Evolutionary conservation across 257 asterid species (phyloP).

Genomic region (Capsicum chinense): DNA sequence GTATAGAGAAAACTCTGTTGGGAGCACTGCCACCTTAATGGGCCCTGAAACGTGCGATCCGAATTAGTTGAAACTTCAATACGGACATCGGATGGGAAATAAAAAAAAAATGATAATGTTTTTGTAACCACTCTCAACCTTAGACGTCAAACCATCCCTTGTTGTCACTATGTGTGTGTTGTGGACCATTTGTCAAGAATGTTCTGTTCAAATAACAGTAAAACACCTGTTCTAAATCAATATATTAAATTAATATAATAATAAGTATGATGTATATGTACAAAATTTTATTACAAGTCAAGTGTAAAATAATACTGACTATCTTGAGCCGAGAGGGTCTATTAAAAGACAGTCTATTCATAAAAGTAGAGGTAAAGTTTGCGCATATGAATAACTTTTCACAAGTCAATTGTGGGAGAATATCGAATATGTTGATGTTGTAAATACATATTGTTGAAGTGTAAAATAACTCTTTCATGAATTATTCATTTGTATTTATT

Average conservation of each 20-base stretch:
- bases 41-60: too few relatives aligned
- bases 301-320: background rate
- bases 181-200: conserved; percentile 4
- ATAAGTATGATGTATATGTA: background rate
- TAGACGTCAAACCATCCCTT: conserved; percentile 11
- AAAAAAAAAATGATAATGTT: background rate
- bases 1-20: too few relatives aligned
- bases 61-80: too few relatives aligned
- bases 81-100: rapidly evolving
- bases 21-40: too few relatives aligned
- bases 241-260: background rate
- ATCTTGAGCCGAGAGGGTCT: too few relatives aligned
- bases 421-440: too few relatives aligned
- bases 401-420: too few relatives aligned
- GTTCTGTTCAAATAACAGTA: background rate
- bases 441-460: too few relatives aligned
- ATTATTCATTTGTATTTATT: background rate
- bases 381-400: too few relatives aligned
- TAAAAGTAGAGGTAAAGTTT: too few relatives aligned
- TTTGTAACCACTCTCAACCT: background rate
- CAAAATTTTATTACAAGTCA: background rate
- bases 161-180: conserved; percentile 12
- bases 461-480: background rate
- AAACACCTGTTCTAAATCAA: background rate
- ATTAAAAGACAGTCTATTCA: too few relatives aligned